Evolutionary conservation across 495 filamentous ascomycete genomes (phyloP), one percentile per base, ranked within the genome.

Genomic region (Neurospora sp.): DNA sequence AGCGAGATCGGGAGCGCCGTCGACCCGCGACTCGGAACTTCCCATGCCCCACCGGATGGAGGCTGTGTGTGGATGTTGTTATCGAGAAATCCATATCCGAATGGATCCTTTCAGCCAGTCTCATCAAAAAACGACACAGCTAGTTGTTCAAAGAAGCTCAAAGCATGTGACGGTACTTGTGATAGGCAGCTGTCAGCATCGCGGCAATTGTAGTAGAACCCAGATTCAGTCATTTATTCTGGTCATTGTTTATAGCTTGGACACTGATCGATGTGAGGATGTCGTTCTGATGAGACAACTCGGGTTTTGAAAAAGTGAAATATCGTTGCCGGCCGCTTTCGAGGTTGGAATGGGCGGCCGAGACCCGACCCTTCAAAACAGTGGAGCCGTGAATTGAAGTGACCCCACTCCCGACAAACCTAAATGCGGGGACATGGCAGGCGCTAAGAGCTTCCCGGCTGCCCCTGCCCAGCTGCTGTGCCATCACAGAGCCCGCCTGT

Each of bases 381-480:
- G 53, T 65, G 53, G 53, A 31, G 53, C 14, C 2, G 10, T 3
- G 27, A 9, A 9, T 7, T 65, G 27, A 9, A 9, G 0, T 35
- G 53, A 59, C 53, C 53, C 53, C 53, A 65, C 53, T 65, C 9
- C 53, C 27, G 7, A 61, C 53, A 27, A 35, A 37, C 53, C 53
- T 65, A 35, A 35, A 65, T 65, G 53, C 53, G 53, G 53, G 53
- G 53, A 65, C 53, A 61, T 35, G 53, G 53, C 53, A 61, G 53
- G 53, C 53, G 53, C 53, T 65, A 35, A 65, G 14, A 35, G 53
- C 53, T 65, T 35, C 53, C 53, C 14, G 53, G 27, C 68, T 41
- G 65, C 69, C 72, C 75, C 73, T 72, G 73, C 68, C 53, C 69
- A 42, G 48, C 69, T 31, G 39, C 27, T 72, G 53, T 68, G 72